These are phyloP conservation scores for Lunasporangiospora selenospora DNA, from an alignment of 192 early-diverging fungal genomes.

Conservation along the genomic window DNA sequence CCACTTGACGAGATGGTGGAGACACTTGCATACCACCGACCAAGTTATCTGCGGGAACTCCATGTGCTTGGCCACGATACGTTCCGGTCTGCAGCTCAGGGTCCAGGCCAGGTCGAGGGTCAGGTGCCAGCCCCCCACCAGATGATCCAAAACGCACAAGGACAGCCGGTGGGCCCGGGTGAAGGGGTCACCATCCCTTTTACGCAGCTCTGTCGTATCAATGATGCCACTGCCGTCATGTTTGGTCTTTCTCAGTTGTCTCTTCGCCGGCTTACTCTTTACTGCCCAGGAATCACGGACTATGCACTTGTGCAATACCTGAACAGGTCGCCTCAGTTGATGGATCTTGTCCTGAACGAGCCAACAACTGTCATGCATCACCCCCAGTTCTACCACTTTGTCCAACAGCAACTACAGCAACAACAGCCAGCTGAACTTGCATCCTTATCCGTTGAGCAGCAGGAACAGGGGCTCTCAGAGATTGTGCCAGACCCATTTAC, in stretches of 20 bases:
- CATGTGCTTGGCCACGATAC: slow-evolving; percentile 40
- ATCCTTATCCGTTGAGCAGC: neutral
- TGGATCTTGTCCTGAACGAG: slow-evolving; percentile 36
- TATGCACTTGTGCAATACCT: slow-evolving; percentile 31
- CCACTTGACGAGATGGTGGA: slow-evolving; percentile 30
- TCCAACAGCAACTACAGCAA: slow-evolving; percentile 11
- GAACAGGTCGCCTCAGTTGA: slow-evolving; percentile 4
- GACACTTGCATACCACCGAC: neutral
- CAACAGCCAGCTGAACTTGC: neutral
- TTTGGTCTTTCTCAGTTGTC: slow-evolving; percentile 17
- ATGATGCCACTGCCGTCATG: slow-evolving; percentile 13
- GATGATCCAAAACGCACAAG: slow-evolving; percentile 14
- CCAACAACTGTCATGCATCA: slow-evolving; percentile 35
- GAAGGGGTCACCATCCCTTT: slow-evolving; percentile 8
- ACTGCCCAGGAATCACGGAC: slow-evolving; percentile 46
- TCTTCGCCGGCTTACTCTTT: slow-evolving; percentile 30
- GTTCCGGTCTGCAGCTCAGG: slow-evolving; percentile 4
- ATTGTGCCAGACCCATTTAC: slow-evolving; percentile 2
- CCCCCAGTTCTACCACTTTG: slow-evolving; percentile 29
- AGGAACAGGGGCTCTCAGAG: neutral
- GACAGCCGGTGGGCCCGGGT: neutral
- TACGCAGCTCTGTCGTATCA: slow-evolving; percentile 35
- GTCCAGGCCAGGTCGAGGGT: too few relatives aligned
- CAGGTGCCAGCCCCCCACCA: slow-evolving; percentile 2
- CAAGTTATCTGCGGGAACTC: slow-evolving; percentile 23